Percentiles rank a stretch among this genome's conserved stretches.
Conservation (phyloP, 2,329 filamentous ascomycete genomes). For the Penicillium sp. region DNA sequence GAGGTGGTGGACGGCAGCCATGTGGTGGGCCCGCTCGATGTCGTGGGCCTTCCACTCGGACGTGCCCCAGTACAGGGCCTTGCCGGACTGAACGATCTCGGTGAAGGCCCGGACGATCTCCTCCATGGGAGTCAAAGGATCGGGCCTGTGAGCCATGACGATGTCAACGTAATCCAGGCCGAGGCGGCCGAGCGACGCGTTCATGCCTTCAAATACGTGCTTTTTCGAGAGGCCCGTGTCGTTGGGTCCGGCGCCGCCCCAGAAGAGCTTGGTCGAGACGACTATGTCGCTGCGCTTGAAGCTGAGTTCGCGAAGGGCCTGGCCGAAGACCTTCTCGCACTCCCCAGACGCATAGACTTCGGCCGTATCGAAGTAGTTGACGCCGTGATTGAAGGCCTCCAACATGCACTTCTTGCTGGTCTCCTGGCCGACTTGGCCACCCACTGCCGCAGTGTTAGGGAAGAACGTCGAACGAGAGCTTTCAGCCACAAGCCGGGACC, state of each 20-base stretch:
- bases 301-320: constrained; percentile 50
- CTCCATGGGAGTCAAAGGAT: constrained; percentile 67
- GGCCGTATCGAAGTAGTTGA: constrained; percentile 60
- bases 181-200: constrained; percentile 59
- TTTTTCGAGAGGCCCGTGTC: constrained; percentile 68
- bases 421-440: constrained; percentile 5
- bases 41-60: constrained; percentile 68
- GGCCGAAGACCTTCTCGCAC: no score
- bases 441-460: neutral
- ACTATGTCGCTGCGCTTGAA: constrained; percentile 57
- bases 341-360: constrained; percentile 37
- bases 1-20: constrained; percentile 60
- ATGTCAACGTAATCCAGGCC: constrained; percentile 68
- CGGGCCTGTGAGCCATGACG: constrained; percentile 69
- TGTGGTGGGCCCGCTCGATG: constrained; percentile 62
- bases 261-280: constrained; percentile 56
- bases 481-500: neutral
- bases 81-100: constrained; percentile 65
- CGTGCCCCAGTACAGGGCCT: constrained; percentile 70
- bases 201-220: constrained; percentile 66
- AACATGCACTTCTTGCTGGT: constrained; percentile 41
- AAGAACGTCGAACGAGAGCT: neutral
- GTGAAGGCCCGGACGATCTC: constrained; percentile 72
- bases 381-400: constrained; percentile 56
- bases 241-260: constrained; percentile 63